Conservation (phyloP, 768 basidiomycete species). For the Mycena galopus region DNA sequence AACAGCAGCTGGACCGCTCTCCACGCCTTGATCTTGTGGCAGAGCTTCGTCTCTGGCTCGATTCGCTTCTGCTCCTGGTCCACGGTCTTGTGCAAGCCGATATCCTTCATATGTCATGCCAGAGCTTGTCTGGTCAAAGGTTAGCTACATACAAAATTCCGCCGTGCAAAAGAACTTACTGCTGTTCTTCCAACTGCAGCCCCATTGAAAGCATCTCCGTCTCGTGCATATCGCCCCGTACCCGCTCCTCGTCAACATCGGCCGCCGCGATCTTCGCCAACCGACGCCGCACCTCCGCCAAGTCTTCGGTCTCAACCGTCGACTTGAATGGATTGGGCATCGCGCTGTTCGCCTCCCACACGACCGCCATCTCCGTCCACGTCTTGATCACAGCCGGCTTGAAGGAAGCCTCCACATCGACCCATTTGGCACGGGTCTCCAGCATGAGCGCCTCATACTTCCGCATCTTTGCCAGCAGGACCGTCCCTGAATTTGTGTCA, state of each 20-base stretch:
- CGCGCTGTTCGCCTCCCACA: neutral
- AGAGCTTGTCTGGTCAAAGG: neutral
- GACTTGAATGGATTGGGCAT: neutral
- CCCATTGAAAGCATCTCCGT: conserved; percentile 13
- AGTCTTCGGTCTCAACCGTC: neutral
- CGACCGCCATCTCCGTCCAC: neutral
- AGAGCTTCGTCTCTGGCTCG: conserved; percentile 12
- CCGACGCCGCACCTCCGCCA: neutral
- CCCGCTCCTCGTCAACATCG: neutral
- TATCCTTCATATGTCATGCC: neutral
- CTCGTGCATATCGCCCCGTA: neutral
- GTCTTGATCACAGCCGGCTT: neutral
- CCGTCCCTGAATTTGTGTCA: neutral
- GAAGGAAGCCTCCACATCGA: neutral
- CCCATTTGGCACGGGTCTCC: neutral
- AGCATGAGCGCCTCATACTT: neutral
- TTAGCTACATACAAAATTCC: neutral
- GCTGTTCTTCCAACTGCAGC: conserved; percentile 36
- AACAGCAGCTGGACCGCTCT: neutral
- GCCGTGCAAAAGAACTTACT: conserved; percentile 9
- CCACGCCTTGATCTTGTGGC: neutral
- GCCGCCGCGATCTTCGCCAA: neutral
- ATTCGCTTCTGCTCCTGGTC: neutral
- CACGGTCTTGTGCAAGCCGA: neutral
- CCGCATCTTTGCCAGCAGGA: neutral